Conservation (phyloP, 2,329 filamentous ascomycete genomes). For the Trichoderma atrobrunneum region DNA sequence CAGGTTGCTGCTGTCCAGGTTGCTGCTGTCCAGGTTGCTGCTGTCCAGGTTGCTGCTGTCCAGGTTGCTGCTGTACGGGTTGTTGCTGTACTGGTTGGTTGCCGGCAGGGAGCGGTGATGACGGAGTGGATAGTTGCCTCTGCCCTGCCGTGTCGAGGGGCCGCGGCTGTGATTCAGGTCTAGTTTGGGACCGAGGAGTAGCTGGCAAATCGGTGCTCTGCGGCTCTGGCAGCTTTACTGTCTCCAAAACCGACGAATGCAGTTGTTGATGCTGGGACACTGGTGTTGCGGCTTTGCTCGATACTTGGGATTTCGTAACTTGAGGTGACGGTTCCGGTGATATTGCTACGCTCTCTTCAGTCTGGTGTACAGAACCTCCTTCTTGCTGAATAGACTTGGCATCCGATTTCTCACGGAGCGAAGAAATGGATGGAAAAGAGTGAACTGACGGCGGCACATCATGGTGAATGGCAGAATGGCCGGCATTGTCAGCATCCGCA, state of each 20-base stretch:
- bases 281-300: neutral
- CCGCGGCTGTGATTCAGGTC: neutral
- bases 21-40: neutral
- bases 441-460: conserved; percentile 4
- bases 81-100: neutral
- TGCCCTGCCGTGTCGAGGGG: neutral
- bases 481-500: neutral
- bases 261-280: neutral
- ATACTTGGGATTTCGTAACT: conserved; percentile 1
- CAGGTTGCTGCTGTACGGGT: neutral
- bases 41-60: neutral
- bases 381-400: neutral
- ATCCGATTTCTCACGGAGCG: neutral
- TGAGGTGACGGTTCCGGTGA: conserved; percentile 11
- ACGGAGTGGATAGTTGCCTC: neutral
- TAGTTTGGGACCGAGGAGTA: neutral
- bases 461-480: neutral
- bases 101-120: neutral
- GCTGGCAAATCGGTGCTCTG: neutral
- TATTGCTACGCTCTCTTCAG: neutral
- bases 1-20: neutral
- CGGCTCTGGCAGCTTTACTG: neutral
- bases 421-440: conserved; percentile 11
- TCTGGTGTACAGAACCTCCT: neutral
- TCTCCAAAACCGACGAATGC: neutral